Evolutionary conservation across 371 early-diverging fungal genomes (phyloP).

Genomic region (Furculomyces boomerangus): DNA sequence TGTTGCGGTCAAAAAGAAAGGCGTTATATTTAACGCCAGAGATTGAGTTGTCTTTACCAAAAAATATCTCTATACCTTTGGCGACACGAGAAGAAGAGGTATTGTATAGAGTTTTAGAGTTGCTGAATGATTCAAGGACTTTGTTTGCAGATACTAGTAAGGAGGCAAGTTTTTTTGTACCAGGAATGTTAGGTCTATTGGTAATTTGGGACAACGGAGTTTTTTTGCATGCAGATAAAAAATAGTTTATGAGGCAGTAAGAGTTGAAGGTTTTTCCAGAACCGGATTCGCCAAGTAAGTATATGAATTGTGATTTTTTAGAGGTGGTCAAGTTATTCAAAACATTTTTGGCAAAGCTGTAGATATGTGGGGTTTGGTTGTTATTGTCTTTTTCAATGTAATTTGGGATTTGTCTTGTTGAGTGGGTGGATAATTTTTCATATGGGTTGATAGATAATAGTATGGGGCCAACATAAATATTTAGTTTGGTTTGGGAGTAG

Average conservation of each 20-base stretch:
- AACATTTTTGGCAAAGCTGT: conserved; percentile 95
- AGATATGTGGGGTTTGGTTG: conserved; percentile 94
- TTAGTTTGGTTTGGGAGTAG: no score
- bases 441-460: conserved; percentile 98
- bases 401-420: conserved; percentile 20
- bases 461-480: conserved; percentile 97
- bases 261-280: conserved; percentile 94
- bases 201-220: not conserved
- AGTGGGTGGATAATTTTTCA: conserved; percentile 68
- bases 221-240: conserved; percentile 47
- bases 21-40: conserved; percentile 92
- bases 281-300: conserved; percentile 96
- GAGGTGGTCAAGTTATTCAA: conserved; percentile 87
- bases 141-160: conserved; percentile 91
- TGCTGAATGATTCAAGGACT: conserved; percentile 99
- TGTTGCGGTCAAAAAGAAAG: conserved; percentile 95
- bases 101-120: conserved; percentile 99
- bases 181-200: conserved; percentile 30
- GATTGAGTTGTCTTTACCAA: conserved; percentile 60
- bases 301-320: conserved; percentile 87
- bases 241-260: conserved; percentile 94
- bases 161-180: conserved; percentile 72
- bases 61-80: conserved; percentile 93
- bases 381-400: conserved; percentile 85
- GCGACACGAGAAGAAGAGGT: conserved; percentile 98